Evolutionary conservation across 495 filamentous ascomycete genomes (phyloP).

Genomic region (Clavariopsis aquatica): DNA sequence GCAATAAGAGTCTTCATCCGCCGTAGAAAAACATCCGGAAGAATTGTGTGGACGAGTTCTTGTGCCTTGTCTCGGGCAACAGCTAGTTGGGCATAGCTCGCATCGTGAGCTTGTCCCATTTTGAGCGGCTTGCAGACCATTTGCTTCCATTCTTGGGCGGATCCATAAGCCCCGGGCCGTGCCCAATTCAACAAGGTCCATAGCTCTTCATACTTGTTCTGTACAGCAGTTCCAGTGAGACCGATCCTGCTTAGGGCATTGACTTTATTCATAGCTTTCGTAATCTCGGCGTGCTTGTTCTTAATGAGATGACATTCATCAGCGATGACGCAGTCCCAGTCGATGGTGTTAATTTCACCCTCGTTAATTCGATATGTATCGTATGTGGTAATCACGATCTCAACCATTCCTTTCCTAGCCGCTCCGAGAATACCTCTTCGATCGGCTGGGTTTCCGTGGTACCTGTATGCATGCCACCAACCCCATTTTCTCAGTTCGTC

Average conservation of each 20-base stretch:
- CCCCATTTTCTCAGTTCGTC: conserved; percentile 86
- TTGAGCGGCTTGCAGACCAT: conserved; percentile 77
- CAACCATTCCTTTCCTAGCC: conserved; percentile 72
- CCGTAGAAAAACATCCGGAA: conserved; percentile 89
- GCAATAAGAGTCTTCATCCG: conserved; percentile 93
- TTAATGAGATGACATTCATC: conserved; percentile 97
- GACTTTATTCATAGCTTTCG: conserved; percentile 84
- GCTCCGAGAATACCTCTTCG: conserved; percentile 73
- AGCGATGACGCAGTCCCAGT: conserved; percentile 96
- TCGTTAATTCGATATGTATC: conserved; percentile 78
- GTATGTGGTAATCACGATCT: conserved; percentile 94
- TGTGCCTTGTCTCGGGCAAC: conserved; percentile 78
- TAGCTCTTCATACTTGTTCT: conserved; percentile 96
- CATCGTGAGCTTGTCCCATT: conserved; percentile 88
- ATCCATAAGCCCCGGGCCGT: conserved; percentile 84
- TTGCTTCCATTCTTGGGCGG: conserved; percentile 72
- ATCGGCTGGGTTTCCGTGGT: conserved; percentile 64
- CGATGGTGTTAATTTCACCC: conserved; percentile 74
- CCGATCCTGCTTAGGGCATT: conserved; percentile 94
- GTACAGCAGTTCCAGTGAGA: conserved; percentile 92
- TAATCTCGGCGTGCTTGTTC: conserved; percentile 72
- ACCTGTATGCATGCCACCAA: conserved; percentile 88
- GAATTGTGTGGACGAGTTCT: conserved; percentile 81
- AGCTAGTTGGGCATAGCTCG: conserved; percentile 81
- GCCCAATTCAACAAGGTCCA: conserved; percentile 98